Conservation (phyloP, 176 grass and related monocot genomes). For the bread wheat (Triticum aestivum) region DNA sequence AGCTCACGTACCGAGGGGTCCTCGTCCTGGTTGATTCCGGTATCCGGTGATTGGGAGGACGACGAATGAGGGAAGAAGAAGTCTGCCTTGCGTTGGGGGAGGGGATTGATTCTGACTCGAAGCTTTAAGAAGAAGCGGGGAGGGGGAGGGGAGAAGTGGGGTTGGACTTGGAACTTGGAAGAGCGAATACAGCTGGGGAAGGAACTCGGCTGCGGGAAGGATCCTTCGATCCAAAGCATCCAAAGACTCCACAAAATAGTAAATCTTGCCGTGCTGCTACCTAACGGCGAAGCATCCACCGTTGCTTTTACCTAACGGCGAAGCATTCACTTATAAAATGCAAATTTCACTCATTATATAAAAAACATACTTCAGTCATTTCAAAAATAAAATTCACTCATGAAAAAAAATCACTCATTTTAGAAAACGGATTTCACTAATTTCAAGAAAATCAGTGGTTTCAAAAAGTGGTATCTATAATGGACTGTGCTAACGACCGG, state of each 20-base stretch:
- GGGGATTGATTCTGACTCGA: slow-evolving; percentile 23
- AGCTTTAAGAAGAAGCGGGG: slow-evolving; percentile 14
- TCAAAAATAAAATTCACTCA: too few species aligned
- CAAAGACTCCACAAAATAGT: neutral
- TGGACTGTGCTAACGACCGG: too few species aligned
- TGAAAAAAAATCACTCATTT: too few species aligned
- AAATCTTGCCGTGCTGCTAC: too few species aligned
- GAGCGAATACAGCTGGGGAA: neutral
- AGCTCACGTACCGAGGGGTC: slow-evolving; percentile 17
- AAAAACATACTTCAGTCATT: too few species aligned
- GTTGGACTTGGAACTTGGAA: neutral
- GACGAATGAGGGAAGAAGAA: neutral
- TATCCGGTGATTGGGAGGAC: neutral
- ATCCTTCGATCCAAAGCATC: slow-evolving; percentile 36
- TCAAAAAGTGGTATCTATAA: too few species aligned
- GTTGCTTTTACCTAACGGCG: too few species aligned
- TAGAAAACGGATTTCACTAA: too few species aligned
- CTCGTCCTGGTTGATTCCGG: neutral
- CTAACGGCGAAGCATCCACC: too few species aligned
- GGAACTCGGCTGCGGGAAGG: slow-evolving; percentile 16
- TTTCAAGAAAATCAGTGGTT: too few species aligned
- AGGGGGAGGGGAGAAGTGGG: neutral
- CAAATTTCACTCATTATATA: too few species aligned
- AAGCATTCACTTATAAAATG: too few species aligned
- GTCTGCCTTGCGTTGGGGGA: slow-evolving; percentile 19